Percentiles rank a stretch among this genome's conserved stretches.
These are phyloP conservation scores for Podospora fimiseda DNA, from an alignment of 495 filamentous ascomycete genomes.

Conservation along the genomic window DNA sequence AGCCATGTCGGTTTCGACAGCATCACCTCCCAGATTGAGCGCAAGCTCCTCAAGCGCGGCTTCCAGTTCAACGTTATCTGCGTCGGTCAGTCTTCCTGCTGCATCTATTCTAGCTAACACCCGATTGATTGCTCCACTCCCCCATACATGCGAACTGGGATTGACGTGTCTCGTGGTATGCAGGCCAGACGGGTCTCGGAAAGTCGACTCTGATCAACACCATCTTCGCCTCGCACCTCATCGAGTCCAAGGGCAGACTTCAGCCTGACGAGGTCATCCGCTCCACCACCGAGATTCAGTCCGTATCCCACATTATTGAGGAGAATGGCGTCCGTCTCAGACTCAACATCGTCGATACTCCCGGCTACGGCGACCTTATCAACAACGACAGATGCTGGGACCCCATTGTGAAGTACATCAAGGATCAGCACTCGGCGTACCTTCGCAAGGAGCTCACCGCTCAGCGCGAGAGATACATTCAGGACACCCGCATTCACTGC, in stretches of 20 bases:
- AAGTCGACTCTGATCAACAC: slow-evolving; percentile 99
- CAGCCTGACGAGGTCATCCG: slow-evolving; percentile 87
- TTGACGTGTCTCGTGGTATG: slow-evolving; percentile 34
- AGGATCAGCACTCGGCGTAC: slow-evolving; percentile 99
- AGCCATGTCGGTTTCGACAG: slow-evolving; percentile 99
- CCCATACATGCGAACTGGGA: slow-evolving; percentile 14
- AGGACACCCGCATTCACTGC: slow-evolving; percentile 98
- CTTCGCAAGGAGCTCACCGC: slow-evolving; percentile 99
- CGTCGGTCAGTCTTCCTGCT: slow-evolving; percentile 71
- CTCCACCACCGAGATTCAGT: slow-evolving; percentile 94
- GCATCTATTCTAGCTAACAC: slow-evolving; percentile 6
- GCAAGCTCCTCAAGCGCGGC: slow-evolving; percentile 97
- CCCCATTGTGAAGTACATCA: slow-evolving; percentile 99
- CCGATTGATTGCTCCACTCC: slow-evolving; percentile 2
- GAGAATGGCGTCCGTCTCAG: slow-evolving; percentile 98
- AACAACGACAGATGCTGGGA: slow-evolving; percentile 99
- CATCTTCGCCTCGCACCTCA: slow-evolving; percentile 99
- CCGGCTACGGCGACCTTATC: slow-evolving; percentile 96
- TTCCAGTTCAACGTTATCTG: slow-evolving; percentile 99
- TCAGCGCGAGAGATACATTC: slow-evolving; percentile 97
- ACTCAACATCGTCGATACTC: slow-evolving; percentile 95
- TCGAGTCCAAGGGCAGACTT: slow-evolving; percentile 95
- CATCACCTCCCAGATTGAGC: slow-evolving; percentile 96
- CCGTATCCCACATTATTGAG: slow-evolving; percentile 97
- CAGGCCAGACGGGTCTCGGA: slow-evolving; percentile 96